phyloP scores from a whole-genome alignment of 768 basidiomycete species.

The Lactarius tabidus region DNA sequence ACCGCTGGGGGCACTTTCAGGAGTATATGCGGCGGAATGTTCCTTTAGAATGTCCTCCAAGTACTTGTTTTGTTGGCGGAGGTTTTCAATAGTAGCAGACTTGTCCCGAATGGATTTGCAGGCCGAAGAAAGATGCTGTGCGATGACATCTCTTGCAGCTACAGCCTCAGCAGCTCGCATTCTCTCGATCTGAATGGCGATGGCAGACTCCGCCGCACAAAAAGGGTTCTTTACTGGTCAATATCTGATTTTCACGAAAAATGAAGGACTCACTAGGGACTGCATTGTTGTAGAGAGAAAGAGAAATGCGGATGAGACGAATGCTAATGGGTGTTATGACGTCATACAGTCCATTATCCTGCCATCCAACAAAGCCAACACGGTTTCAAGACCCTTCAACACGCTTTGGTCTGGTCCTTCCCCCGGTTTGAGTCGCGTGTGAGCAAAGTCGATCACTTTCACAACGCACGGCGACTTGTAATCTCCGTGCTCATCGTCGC shows the following conservation, averaged over 20 bases:
- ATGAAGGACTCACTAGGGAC: slow-evolving; percentile 13
- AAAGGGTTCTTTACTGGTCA: slow-evolving; percentile 15
- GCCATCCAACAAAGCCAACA: slow-evolving; percentile 56
- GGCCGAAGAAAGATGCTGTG: slow-evolving; percentile 23
- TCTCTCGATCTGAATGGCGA: slow-evolving; percentile 24
- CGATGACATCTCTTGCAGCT: slow-evolving; percentile 25
- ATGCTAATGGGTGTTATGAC: slow-evolving; percentile 1
- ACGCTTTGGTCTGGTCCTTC: slow-evolving; percentile 79
- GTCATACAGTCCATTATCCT: slow-evolving; percentile 44
- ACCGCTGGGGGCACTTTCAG: not conserved
- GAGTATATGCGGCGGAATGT: slow-evolving; percentile 20
- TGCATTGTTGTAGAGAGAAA: slow-evolving; percentile 12
- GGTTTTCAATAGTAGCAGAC: slow-evolving; percentile 15
- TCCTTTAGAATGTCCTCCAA: slow-evolving; percentile 33
- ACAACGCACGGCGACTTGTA: slow-evolving; percentile 36
- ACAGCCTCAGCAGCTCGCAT: slow-evolving; percentile 22
- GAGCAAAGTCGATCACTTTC: slow-evolving; percentile 93
- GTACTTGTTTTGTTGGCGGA: slow-evolving; percentile 22
- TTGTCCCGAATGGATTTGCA: slow-evolving; percentile 26
- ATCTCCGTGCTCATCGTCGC: slow-evolving; percentile 5
- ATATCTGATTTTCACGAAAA: not conserved
- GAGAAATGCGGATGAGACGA: not conserved
- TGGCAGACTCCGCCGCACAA: slow-evolving; percentile 25
- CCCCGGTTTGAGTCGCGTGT: slow-evolving; percentile 64
- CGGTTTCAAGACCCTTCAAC: slow-evolving; percentile 65